Percentiles rank a stretch among this genome's conserved stretches.
Evolutionary conservation across 2,329 filamentous ascomycete genomes (phyloP).

Genomic region (Alternaria longipes): DNA sequence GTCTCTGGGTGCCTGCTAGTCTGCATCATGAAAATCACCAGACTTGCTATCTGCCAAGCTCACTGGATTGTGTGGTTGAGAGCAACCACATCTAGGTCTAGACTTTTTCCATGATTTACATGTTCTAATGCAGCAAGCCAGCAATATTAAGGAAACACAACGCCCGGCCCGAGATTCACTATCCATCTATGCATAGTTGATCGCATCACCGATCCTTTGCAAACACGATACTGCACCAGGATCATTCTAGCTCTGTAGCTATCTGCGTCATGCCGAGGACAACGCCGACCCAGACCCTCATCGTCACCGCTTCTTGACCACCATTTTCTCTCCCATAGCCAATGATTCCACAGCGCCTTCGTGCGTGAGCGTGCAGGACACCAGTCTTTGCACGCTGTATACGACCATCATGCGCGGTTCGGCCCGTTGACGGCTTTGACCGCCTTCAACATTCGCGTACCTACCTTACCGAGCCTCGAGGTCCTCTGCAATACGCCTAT

Average conservation of each 20-base stretch:
- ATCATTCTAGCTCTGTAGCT: neutral
- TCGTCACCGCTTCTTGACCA: constrained; percentile 8
- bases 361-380: neutral
- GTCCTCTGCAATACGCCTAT: neutral
- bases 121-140: neutral
- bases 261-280: constrained; percentile 9
- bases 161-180: neutral
- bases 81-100: neutral
- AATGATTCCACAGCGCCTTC: neutral
- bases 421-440: constrained; percentile 6
- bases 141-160: neutral
- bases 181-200: neutral
- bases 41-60: neutral
- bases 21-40: neutral
- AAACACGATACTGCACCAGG: constrained; percentile 9
- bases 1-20: neutral
- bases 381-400: constrained; percentile 2
- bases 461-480: constrained; percentile 2
- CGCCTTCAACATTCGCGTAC: neutral
- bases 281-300: constrained; percentile 2
- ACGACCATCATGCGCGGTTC: constrained; percentile 6
- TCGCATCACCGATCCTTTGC: constrained; percentile 3
- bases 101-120: neutral
- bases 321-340: neutral
- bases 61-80: neutral